phyloP scores from a whole-genome alignment of 2,329 filamentous ascomycete species.

The Volutella citrinella region DNA sequence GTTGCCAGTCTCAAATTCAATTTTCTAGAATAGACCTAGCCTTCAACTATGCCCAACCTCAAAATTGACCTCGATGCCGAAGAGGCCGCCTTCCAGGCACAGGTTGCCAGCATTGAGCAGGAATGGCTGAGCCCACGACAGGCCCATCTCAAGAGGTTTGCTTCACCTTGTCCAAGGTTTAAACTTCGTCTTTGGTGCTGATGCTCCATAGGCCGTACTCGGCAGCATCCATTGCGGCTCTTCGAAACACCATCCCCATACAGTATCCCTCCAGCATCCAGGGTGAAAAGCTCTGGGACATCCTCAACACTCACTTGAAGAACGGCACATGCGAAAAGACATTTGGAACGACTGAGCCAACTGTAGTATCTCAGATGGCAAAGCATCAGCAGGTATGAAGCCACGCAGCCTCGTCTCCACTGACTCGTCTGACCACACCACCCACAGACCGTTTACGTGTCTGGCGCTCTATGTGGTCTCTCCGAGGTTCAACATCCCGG shows the following conservation, averaged over 20 bases:
- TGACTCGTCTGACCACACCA: no score
- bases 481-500: conserved; percentile 34
- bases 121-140: conserved; percentile 28
- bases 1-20: no score
- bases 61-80: conserved; percentile 15
- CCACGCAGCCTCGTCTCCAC: no score
- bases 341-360: conserved; percentile 36
- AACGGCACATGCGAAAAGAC: conserved; percentile 34
- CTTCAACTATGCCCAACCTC: conserved; percentile 1
- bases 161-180: background rate
- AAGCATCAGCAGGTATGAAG: conserved; percentile 7
- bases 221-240: conserved; percentile 30
- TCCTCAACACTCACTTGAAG: conserved; percentile 29
- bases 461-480: conserved; percentile 37
- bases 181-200: background rate
- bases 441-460: conserved; percentile 35
- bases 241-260: conserved; percentile 28
- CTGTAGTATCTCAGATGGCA: conserved; percentile 32
- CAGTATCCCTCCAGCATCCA: conserved; percentile 27
- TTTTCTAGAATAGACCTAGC: no score
- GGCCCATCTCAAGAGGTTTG: conserved; percentile 24
- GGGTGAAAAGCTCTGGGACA: conserved; percentile 35
- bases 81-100: conserved; percentile 28
- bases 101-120: conserved; percentile 30
- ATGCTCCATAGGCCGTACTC: conserved; percentile 6